Evolutionary conservation across 352 stramenopile species (phyloP).

Genomic region (Pythium brachiatum): DNA sequence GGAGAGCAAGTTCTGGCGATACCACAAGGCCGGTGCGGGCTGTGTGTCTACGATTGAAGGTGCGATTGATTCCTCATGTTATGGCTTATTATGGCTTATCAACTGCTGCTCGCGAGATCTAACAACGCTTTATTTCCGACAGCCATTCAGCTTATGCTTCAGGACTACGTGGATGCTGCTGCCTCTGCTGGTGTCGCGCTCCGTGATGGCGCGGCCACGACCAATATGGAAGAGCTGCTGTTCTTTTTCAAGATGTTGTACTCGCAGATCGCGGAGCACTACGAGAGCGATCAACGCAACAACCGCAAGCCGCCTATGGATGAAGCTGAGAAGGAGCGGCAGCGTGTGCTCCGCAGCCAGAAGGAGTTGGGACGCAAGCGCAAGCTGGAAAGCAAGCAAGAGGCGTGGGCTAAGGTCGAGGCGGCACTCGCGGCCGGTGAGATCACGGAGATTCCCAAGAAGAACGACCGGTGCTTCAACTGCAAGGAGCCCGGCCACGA

Average conservation of each 20-base stretch:
- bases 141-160: constrained; percentile 84
- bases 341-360: constrained; percentile 66
- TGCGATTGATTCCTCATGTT: constrained; percentile 19
- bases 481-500: constrained; percentile 82
- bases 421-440: constrained; percentile 49
- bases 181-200: constrained; percentile 32
- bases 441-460: constrained; percentile 40
- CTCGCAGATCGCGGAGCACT: constrained; percentile 55
- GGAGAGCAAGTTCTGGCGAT: constrained; percentile 88
- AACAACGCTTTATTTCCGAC: not conserved
- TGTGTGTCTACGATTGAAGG: constrained; percentile 91
- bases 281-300: constrained; percentile 49
- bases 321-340: constrained; percentile 75
- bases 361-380: constrained; percentile 75
- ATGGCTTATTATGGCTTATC: not conserved
- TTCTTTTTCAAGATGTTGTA: constrained; percentile 87
- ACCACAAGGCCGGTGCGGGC: constrained; percentile 78
- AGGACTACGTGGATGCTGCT: constrained; percentile 61
- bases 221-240: constrained; percentile 58
- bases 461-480: constrained; percentile 74
- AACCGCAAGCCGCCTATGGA: constrained; percentile 76
- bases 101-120: not conserved
- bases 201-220: constrained; percentile 30
- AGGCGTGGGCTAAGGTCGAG: constrained; percentile 49
- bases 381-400: constrained; percentile 65